phyloP scores from a whole-genome alignment of 139 green algal genomes.

The Prasinococcaceae sp. region DNA sequence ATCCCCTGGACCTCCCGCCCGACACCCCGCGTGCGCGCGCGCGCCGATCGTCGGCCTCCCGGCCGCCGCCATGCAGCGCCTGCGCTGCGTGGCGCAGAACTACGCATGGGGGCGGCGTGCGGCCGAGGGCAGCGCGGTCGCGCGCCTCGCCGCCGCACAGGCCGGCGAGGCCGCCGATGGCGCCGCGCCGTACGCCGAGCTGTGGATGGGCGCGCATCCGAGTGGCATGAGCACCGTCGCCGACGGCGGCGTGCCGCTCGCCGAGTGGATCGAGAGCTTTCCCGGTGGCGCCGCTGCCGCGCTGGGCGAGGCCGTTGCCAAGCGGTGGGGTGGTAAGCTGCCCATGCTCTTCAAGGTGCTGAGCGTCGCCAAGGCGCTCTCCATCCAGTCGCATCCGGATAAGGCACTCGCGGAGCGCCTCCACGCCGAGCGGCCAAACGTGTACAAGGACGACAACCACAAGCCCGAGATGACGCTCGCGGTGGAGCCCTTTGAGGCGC shows the following conservation, averaged over 20 bases:
- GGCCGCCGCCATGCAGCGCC: constrained; percentile 34
- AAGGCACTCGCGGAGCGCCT: constrained; percentile 80
- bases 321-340: constrained; percentile 54
- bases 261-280: constrained; percentile 4
- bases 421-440: constrained; percentile 53
- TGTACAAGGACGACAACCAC: constrained; percentile 95
- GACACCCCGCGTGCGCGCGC: background rate
- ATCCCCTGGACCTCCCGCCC: background rate
- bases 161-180: constrained; percentile 38
- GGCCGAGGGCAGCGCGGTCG: constrained; percentile 48
- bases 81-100: constrained; percentile 61
- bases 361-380: constrained; percentile 82
- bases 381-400: constrained; percentile 95
- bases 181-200: constrained; percentile 73
- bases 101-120: constrained; percentile 72
- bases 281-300: constrained; percentile 4
- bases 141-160: constrained; percentile 42
- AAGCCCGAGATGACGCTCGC: constrained; percentile 98
- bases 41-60: background rate
- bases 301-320: constrained; percentile 42
- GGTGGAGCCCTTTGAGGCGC: constrained; percentile 71
- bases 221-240: constrained; percentile 33
- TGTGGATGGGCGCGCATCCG: constrained; percentile 96
- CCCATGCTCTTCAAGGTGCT: constrained; percentile 97
- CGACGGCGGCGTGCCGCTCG: background rate